Evolutionary conservation across 2,329 filamentous ascomycete genomes (phyloP).

Genomic region (Diplodia seriata): DNA sequence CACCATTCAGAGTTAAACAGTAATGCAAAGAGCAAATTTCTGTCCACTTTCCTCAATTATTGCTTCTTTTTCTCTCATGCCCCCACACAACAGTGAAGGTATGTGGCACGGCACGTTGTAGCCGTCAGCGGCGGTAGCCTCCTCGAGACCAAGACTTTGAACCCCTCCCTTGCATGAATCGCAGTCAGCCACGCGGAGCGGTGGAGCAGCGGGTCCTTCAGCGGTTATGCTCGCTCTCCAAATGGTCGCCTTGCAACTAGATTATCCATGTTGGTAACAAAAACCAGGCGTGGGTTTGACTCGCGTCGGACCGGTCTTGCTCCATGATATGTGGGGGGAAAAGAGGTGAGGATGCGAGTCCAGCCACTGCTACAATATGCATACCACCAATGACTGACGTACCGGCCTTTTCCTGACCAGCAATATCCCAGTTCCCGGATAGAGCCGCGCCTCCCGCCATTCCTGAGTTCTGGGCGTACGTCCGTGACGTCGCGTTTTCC

Average conservation of each 20-base stretch:
- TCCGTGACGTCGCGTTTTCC: slow-evolving; percentile 1
- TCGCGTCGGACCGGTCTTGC: slow-evolving; percentile 15
- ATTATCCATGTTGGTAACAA: background rate
- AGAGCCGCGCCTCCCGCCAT: slow-evolving; percentile 17
- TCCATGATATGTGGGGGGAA: slow-evolving; percentile 2
- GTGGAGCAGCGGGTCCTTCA: background rate
- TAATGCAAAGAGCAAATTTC: slow-evolving; percentile 18
- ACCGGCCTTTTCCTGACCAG: background rate
- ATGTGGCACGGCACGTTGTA: background rate
- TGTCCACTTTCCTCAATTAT: background rate
- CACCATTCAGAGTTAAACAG: slow-evolving; percentile 6
- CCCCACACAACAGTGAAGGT: background rate
- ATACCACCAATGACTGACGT: background rate
- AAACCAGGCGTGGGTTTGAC: slow-evolving; percentile 14
- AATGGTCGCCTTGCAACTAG: slow-evolving; percentile 16
- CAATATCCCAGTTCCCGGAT: slow-evolving; percentile 15
- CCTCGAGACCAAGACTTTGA: background rate
- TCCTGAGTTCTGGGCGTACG: slow-evolving; percentile 14
- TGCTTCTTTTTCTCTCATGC: background rate
- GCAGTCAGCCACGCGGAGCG: background rate
- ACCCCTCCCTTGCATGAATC: background rate
- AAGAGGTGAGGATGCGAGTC: slow-evolving; percentile 3
- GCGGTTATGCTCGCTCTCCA: background rate
- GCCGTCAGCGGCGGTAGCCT: background rate
- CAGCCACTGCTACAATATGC: background rate